Percentiles rank a stretch among this genome's conserved stretches.
phyloP scores from a whole-genome alignment of 2,329 filamentous ascomycete species.

The Neonectria hederae region DNA sequence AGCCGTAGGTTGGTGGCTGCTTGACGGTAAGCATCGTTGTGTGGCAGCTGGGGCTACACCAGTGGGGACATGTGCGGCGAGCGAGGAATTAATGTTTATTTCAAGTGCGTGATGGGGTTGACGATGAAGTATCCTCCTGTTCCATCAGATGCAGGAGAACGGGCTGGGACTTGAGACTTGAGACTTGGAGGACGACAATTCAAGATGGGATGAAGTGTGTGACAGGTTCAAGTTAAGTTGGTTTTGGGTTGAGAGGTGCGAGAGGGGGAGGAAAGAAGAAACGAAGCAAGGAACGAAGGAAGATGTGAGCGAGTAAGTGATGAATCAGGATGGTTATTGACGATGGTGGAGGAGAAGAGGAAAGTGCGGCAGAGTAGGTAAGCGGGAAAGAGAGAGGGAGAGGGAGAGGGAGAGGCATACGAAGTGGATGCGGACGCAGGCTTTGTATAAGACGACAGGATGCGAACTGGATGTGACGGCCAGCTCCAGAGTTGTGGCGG shows the following conservation, averaged over 20 bases:
- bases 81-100: slow-evolving; percentile 24
- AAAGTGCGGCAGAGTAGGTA: slow-evolving; percentile 21
- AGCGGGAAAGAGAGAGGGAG: slow-evolving; percentile 22
- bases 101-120: slow-evolving; percentile 24
- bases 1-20: slow-evolving; percentile 68
- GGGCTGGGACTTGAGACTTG: not conserved
- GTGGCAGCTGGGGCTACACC: slow-evolving; percentile 42
- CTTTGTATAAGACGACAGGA: slow-evolving; percentile 38
- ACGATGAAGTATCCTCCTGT: slow-evolving; percentile 30
- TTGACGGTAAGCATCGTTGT: slow-evolving; percentile 69
- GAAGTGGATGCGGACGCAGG: slow-evolving; percentile 39
- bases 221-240: not conserved
- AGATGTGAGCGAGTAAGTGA: not conserved
- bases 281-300: not conserved
- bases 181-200: not conserved
- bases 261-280: not conserved
- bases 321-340: not conserved
- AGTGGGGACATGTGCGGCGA: slow-evolving; percentile 42
- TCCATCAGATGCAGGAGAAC: slow-evolving; percentile 22
- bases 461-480: slow-evolving; percentile 58
- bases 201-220: not conserved
- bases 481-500: slow-evolving; percentile 54
- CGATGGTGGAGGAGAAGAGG: slow-evolving; percentile 5
- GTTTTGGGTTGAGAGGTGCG: slow-evolving; percentile 5
- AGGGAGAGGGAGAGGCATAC: slow-evolving; percentile 34